These are phyloP conservation scores for Starmerella sp. DNA, from an alignment of 805 yeast species.

Conservation along the genomic window DNA sequence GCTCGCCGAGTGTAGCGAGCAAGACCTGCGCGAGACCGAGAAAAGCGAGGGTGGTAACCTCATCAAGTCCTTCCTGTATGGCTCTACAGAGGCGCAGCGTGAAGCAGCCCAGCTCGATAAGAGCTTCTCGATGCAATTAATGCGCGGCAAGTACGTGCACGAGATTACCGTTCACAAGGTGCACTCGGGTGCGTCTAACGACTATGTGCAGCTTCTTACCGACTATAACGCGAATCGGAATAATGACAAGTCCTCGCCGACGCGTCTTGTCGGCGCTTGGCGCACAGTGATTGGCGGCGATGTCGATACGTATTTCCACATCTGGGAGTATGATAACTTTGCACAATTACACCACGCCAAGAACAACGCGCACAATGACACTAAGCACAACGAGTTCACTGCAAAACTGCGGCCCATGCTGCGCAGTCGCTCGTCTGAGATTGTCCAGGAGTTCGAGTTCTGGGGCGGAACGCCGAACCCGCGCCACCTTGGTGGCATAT, in stretches of 20 bases:
- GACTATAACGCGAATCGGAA: not conserved
- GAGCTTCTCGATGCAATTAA: conserved; percentile 29
- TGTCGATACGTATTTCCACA: conserved; percentile 32
- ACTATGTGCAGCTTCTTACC: conserved; percentile 29
- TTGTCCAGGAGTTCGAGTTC: conserved; percentile 36
- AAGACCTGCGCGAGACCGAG: not conserved
- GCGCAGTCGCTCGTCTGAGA: conserved; percentile 28
- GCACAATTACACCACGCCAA: conserved; percentile 33
- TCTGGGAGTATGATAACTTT: conserved; percentile 37
- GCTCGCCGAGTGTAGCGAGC: conserved; percentile 3
- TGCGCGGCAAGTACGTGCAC: conserved; percentile 35
- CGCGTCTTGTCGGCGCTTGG: conserved; percentile 36
- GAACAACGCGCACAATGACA: conserved; percentile 27
- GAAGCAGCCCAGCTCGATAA: conserved; percentile 30
- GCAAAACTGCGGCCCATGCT: conserved; percentile 27
- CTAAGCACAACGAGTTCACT: conserved; percentile 19
- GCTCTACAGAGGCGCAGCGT: conserved; percentile 28
- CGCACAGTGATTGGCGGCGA: conserved; percentile 33
- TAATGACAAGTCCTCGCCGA: conserved; percentile 27
- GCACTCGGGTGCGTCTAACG: conserved; percentile 28
- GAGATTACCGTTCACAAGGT: conserved; percentile 33
- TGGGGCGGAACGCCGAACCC: conserved; percentile 39
- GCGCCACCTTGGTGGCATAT: conserved; percentile 33
- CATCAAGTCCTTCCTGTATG: conserved; percentile 32
- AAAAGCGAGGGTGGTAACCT: conserved; percentile 10